Evolutionary conservation across 768 basidiomycete species (phyloP).

Genomic region (Kwoniella sp.): DNA sequence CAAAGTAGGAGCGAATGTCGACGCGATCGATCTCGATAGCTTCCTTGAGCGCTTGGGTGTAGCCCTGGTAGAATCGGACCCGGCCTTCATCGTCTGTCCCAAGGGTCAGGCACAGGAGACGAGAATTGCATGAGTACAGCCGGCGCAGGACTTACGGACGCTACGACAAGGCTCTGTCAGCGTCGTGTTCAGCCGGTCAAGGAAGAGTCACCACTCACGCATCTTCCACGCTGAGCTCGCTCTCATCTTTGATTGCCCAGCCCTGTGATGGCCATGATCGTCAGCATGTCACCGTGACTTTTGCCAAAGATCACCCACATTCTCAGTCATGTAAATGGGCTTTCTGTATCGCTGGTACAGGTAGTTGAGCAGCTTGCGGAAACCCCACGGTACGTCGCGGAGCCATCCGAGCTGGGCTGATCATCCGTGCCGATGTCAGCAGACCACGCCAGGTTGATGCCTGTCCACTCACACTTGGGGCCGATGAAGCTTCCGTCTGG

Average conservation of each 20-base stretch:
- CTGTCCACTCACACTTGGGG: conserved; percentile 27
- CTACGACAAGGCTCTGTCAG: background rate
- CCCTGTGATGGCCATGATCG: background rate
- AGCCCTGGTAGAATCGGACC: conserved; percentile 34
- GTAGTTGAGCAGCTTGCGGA: conserved; percentile 38
- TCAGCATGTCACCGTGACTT: background rate
- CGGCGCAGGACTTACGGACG: conserved; percentile 7
- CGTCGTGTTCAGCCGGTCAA: background rate
- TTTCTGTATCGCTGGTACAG: conserved; percentile 37
- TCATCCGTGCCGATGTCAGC: background rate
- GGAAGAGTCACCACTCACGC: conserved; percentile 20
- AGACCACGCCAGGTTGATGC: background rate
- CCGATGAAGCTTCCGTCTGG: conserved; percentile 35
- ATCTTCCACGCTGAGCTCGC: conserved; percentile 18
- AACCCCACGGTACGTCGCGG: conserved; percentile 43
- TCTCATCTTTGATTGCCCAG: conserved; percentile 28
- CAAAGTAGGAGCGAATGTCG: conserved; percentile 36
- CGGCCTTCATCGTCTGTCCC: conserved; percentile 37
- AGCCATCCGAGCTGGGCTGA: conserved; percentile 31
- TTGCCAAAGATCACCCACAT: conserved; percentile 15
- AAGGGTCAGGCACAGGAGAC: conserved; percentile 5
- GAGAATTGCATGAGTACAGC: background rate
- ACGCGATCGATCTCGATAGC: conserved; percentile 40
- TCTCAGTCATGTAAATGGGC: conserved; percentile 46
- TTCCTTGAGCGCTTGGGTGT: conserved; percentile 25